Percentiles rank a stretch among this genome's conserved stretches.
phyloP scores from a whole-genome alignment of 202 grass and related monocot species.

The Elaeis oleifera region DNA sequence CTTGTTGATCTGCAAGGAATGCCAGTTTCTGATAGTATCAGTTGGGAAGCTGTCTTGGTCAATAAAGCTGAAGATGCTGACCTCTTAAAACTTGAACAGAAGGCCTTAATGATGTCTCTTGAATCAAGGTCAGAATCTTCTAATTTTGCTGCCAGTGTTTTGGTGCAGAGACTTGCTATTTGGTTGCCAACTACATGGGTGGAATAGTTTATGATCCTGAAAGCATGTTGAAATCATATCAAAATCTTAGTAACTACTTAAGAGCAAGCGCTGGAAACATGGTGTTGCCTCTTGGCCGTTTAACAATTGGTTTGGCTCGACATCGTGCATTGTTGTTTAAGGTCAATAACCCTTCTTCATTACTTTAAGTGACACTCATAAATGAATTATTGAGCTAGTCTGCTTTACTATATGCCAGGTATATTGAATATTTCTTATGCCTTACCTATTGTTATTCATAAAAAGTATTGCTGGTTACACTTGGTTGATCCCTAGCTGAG shows the following conservation, averaged over 20 bases:
- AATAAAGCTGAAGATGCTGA: conserved; percentile 81
- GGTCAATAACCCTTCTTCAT: conserved; percentile 38
- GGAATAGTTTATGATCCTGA: conserved; percentile 69
- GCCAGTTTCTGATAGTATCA: conserved; percentile 48
- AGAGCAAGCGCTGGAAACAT: conserved; percentile 44
- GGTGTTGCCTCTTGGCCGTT: conserved; percentile 64
- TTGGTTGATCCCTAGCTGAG: too few relatives aligned
- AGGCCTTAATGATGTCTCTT: conserved; percentile 34
- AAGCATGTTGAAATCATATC: conserved; percentile 47
- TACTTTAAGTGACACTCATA: conserved; percentile 6
- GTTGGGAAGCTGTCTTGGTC: conserved; percentile 76
- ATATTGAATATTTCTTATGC: too few relatives aligned
- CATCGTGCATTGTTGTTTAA: conserved; percentile 96
- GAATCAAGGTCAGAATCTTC: conserved; percentile 44
- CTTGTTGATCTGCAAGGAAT: conserved; percentile 53
- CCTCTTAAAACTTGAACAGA: conserved; percentile 75
- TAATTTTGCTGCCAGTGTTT: conserved; percentile 45
- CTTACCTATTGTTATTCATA: too few relatives aligned
- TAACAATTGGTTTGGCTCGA: conserved; percentile 83
- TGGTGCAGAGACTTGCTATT: conserved; percentile 71
- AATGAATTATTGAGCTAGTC: neutral
- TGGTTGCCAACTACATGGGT: conserved; percentile 87
- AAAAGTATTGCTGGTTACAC: too few relatives aligned
- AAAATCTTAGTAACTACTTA: conserved; percentile 45
- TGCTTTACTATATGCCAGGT: too few relatives aligned